Percentiles rank a stretch among this genome's conserved stretches.
These are phyloP conservation scores for Tillandsia fasciculata DNA, from an alignment of 176 grass and related monocot genomes.

Conservation along the genomic window DNA sequence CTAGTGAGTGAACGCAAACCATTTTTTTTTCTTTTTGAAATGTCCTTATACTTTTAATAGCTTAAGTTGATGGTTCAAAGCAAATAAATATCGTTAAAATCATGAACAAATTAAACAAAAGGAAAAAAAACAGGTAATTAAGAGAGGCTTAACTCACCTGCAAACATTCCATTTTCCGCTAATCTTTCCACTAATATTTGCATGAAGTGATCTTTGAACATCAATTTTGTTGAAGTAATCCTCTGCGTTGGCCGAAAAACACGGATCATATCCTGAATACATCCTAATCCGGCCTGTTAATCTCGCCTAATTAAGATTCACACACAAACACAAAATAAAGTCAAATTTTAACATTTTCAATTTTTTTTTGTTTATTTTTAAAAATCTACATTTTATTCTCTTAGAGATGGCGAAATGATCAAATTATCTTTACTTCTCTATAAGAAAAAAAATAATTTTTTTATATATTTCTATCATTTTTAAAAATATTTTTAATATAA, in stretches of 20 bases:
- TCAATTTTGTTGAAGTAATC: constrained; percentile 65
- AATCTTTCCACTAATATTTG: constrained; percentile 28
- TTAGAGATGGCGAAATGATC: too few species aligned
- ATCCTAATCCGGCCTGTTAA: constrained; percentile 15
- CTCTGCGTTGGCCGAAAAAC: constrained; percentile 56
- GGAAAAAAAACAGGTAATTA: background rate
- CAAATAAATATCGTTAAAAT: background rate
- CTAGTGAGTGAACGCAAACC: too few species aligned
- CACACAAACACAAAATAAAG: background rate
- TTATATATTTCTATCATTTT: too few species aligned
- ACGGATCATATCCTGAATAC: constrained; percentile 67
- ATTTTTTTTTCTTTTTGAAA: too few species aligned
- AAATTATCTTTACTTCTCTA: too few species aligned
- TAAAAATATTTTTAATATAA: too few species aligned
- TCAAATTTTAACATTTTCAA: background rate
- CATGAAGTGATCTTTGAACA: constrained; percentile 65
- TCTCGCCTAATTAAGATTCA: constrained; percentile 2
- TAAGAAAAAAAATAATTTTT: too few species aligned
- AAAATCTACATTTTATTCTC: too few species aligned
- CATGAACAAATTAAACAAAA: constrained; percentile 13
- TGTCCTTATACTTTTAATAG: too few species aligned
- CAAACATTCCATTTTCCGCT: constrained; percentile 43
- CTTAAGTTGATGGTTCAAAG: too few species aligned
- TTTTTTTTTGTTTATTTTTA: too few species aligned
- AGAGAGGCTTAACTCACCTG: constrained; percentile 36